Conservation (phyloP, 2,329 filamentous ascomycete species). For the Aquanectria penicillioides region DNA sequence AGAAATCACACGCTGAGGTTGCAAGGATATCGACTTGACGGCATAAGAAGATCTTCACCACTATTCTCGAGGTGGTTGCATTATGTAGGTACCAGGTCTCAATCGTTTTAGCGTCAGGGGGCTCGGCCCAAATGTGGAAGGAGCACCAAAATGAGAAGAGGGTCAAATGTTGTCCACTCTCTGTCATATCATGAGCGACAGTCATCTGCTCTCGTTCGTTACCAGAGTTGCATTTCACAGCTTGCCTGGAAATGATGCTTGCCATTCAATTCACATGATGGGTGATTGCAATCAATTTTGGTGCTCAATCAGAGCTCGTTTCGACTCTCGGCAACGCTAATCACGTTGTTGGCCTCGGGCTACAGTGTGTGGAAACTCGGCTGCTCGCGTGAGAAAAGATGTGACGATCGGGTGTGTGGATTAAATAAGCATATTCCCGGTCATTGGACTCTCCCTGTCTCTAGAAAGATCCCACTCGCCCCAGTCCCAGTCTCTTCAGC, state of each 20-base stretch:
- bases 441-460: not conserved
- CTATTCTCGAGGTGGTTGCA: too few species aligned
- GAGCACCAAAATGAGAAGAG: not conserved
- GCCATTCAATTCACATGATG: too few species aligned
- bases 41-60: not conserved
- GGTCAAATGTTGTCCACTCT: not conserved
- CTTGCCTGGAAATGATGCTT: too few species aligned
- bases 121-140: not conserved
- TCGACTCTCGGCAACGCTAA: too few species aligned
- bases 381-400: not conserved
- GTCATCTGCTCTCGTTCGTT: not conserved
- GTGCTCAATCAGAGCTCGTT: too few species aligned
- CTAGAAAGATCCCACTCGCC: not conserved
- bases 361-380: not conserved
- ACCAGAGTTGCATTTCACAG: not conserved
- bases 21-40: too few species aligned
- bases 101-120: conserved; percentile 14
- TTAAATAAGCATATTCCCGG: conserved; percentile 1
- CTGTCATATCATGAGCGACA: not conserved
- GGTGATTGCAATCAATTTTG: too few species aligned
- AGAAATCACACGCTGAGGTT: too few species aligned
- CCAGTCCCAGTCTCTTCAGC: not conserved
- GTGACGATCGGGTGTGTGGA: not conserved
- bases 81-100: not conserved
- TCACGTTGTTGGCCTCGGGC: not conserved